Evolutionary conservation across 2,329 filamentous ascomycete genomes (phyloP), one percentile per base, ranked within the genome.

Genomic region (Pestalotiopsis sp.): DNA sequence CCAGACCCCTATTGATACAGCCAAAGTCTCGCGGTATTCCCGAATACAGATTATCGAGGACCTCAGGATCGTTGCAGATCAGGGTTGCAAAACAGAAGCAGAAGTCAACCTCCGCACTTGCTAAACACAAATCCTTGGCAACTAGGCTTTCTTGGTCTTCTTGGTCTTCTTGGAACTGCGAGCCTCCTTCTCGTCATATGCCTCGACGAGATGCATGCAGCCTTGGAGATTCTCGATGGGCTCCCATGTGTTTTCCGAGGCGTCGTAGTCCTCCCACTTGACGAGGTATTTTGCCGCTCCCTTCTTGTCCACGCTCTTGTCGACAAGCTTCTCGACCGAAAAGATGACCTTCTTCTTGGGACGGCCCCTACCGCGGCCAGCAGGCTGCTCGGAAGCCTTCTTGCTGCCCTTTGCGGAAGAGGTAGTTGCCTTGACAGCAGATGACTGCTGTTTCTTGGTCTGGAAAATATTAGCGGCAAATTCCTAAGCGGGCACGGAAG

Each of bases 181-280:
- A 52, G 45, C 45, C 45, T 52, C 45, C 45, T 52, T 52, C 6
- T 52, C 20, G 45, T 59, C 57, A 27, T 27, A 59, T 27, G 57
- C 57, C 27, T 59, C 23, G 17, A 59, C 57, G 27, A 59, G 57
- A 59, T 49, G 36, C 27, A 25, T 23, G 40, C 62, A 65, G 20
- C 62, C 62, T 25, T 65, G 20, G 2, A 65, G 62, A 1, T 65
- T 38, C n/a, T 65, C 62, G 14, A 65, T 14, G 11, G 62, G 62
- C 40, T 65, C 62, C 62, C 62, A 65, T 7, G 62, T 65, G 38
- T 65, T 65, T 14, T 45, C 41, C 14, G 62, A 12, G 49, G 49
- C 20, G 1, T 14, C 36, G 27, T 65, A 65, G 9, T 65, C 49
- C 11, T 25, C 23, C 62, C 62, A 65, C 23, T 65, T 52, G 38